Percentiles rank a stretch among this genome's conserved stretches.
Conservation (phyloP, 2,329 filamentous ascomycete species). For the Aspergillus luchuensis region DNA sequence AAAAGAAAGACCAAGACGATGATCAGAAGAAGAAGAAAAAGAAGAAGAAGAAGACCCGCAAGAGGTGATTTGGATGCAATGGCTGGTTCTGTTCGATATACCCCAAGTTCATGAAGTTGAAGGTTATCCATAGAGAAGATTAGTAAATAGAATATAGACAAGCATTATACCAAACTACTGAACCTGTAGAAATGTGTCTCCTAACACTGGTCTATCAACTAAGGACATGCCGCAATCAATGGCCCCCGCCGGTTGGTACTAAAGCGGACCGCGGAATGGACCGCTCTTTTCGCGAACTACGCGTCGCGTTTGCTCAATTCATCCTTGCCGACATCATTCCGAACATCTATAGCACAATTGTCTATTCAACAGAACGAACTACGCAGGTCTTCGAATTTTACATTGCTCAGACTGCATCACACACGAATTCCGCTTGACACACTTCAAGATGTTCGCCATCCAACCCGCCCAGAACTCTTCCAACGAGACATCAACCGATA, state of each 20-base stretch:
- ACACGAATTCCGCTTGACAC: neutral
- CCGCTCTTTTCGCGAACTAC: neutral
- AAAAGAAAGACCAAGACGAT: constrained; percentile 35
- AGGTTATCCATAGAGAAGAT: neutral
- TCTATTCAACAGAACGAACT: neutral
- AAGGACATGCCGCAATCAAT: neutral
- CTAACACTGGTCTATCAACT: neutral
- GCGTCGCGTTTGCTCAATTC: neutral
- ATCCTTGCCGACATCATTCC: neutral
- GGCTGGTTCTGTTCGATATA: constrained; percentile 19
- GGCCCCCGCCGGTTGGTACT: neutral
- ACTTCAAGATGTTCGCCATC: constrained; percentile 38
- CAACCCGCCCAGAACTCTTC: constrained; percentile 29
- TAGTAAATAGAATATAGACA: neutral
- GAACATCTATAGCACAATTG: neutral
- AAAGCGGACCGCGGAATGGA: constrained; percentile 1
- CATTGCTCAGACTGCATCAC: neutral
- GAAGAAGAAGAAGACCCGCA: constrained; percentile 50
- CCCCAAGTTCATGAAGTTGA: constrained; percentile 16
- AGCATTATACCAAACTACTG: neutral
- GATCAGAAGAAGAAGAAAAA: constrained; percentile 50
- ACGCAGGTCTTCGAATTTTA: too few species aligned
- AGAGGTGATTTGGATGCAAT: constrained; percentile 36
- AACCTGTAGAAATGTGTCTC: neutral
- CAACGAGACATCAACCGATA: constrained; percentile 27